Conservation (phyloP, 352 stramenopile species). For the Phytophthora cactorum region DNA sequence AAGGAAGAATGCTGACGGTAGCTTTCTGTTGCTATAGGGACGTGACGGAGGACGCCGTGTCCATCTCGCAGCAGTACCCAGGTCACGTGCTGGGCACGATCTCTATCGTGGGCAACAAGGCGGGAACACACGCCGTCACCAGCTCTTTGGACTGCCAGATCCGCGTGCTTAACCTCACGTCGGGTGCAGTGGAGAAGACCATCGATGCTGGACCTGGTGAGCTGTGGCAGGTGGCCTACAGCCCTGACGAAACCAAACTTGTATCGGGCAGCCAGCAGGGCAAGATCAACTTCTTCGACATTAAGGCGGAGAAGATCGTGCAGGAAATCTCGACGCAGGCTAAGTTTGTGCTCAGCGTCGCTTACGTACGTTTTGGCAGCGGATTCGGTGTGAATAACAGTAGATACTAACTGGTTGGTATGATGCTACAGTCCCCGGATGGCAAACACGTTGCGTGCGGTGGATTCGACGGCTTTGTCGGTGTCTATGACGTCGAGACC, state of each 20-base stretch:
- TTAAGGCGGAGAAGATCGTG: constrained; percentile 80
- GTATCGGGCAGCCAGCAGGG: constrained; percentile 84
- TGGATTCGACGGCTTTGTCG: constrained; percentile 83
- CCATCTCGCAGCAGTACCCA: constrained; percentile 83
- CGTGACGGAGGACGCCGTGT: constrained; percentile 70
- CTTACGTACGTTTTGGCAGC: constrained; percentile 54
- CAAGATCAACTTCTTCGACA: constrained; percentile 90
- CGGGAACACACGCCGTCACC: constrained; percentile 74
- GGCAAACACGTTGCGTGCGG: constrained; percentile 86
- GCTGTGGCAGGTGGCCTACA: constrained; percentile 90
- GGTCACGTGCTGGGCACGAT: constrained; percentile 88
- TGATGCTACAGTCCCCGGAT: constrained; percentile 64
- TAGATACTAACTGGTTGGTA: constrained; percentile 5
- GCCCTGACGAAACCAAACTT: constrained; percentile 80
- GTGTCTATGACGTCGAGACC: constrained; percentile 87
- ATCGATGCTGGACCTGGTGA: constrained; percentile 88
- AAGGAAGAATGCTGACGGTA: background rate
- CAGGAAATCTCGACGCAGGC: constrained; percentile 73
- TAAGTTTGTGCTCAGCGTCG: constrained; percentile 83
- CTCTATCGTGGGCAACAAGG: constrained; percentile 84
- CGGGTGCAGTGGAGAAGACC: constrained; percentile 77
- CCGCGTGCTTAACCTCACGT: constrained; percentile 76
- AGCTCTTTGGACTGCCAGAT: constrained; percentile 89
- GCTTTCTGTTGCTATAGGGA: constrained; percentile 43
- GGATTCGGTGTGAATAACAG: background rate